Evolutionary conservation across 202 grass and related monocot species (phyloP).

Genomic region (Zizania palustris): DNA sequence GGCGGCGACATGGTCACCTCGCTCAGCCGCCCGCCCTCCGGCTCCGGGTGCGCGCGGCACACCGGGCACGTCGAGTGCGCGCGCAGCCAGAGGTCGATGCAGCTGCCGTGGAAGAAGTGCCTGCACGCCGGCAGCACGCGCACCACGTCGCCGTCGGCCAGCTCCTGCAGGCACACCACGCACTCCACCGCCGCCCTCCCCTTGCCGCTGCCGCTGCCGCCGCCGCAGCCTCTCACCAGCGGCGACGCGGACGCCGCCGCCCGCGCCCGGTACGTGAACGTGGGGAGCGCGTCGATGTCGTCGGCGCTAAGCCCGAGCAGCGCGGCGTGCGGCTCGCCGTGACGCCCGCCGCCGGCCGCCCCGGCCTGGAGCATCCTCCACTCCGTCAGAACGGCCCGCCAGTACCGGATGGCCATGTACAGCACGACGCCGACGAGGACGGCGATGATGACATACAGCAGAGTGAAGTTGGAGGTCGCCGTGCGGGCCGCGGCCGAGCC

Average conservation of each 20-base stretch:
- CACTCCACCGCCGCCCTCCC: slow-evolving; percentile 41
- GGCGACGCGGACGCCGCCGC: slow-evolving; percentile 5
- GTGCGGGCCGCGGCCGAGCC: background rate
- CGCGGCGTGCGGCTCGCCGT: background rate
- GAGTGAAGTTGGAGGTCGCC: slow-evolving; percentile 41
- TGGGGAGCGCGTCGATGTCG: slow-evolving; percentile 63
- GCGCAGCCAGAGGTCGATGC: slow-evolving; percentile 70
- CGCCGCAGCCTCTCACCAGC: background rate
- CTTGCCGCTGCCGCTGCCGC: slow-evolving; percentile 6
- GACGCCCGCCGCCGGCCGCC: background rate
- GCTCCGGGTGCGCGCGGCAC: slow-evolving; percentile 52
- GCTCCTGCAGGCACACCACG: slow-evolving; percentile 61
- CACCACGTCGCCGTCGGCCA: slow-evolving; percentile 65
- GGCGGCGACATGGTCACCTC: slow-evolving; percentile 36
- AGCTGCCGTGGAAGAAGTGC: slow-evolving; percentile 69
- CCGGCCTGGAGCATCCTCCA: slow-evolving; percentile 34
- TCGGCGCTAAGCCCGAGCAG: slow-evolving; percentile 39
- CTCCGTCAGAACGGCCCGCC: slow-evolving; percentile 21
- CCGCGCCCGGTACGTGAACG: slow-evolving; percentile 50
- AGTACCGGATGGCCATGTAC: slow-evolving; percentile 48
- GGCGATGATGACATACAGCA: slow-evolving; percentile 59
- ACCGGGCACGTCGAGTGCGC: slow-evolving; percentile 55
- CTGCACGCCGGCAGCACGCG: slow-evolving; percentile 60
- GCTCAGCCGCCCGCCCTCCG: background rate
- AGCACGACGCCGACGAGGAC: slow-evolving; percentile 39